These are phyloP conservation scores for Syzygium aqueum DNA, from an alignment of 345 rosid species.

Conservation along the genomic window DNA sequence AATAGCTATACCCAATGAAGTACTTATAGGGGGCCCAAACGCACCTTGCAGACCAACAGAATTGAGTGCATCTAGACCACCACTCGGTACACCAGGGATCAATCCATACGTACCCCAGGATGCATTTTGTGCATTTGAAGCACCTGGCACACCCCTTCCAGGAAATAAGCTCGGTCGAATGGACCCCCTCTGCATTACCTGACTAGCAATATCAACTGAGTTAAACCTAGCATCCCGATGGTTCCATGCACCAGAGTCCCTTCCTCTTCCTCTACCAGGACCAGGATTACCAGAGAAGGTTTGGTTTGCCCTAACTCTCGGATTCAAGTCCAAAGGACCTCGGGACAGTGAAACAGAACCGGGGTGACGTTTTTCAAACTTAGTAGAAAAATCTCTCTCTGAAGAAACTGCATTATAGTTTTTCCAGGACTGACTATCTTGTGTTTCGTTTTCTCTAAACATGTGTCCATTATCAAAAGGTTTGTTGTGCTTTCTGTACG, in stretches of 20 bases:
- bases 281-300: slow-evolving; percentile 54
- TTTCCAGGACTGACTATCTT: slow-evolving; percentile 35
- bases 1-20: slow-evolving; percentile 65
- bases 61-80: slow-evolving; percentile 71
- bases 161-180: slow-evolving; percentile 48
- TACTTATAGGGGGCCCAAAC: slow-evolving; percentile 48
- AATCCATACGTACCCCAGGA: slow-evolving; percentile 83
- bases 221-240: slow-evolving; percentile 61
- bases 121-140: slow-evolving; percentile 49
- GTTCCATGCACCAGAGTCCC: slow-evolving; percentile 65
- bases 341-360: slow-evolving; percentile 38
- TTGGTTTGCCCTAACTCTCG: slow-evolving; percentile 50
- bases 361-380: slow-evolving; percentile 52
- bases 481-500: slow-evolving; percentile 59
- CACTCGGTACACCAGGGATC: slow-evolving; percentile 64
- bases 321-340: slow-evolving; percentile 45
- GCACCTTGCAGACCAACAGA: slow-evolving; percentile 67
- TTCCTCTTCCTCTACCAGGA: slow-evolving; percentile 82
- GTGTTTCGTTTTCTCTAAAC: slow-evolving; percentile 50
- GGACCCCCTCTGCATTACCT: slow-evolving; percentile 52
- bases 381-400: slow-evolving; percentile 31
- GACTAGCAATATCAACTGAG: slow-evolving; percentile 61
- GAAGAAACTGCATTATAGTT: slow-evolving; percentile 23
- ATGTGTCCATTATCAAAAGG: slow-evolving; percentile 55
- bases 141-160: slow-evolving; percentile 67